These are phyloP conservation scores for Leccinellum luteum DNA, from an alignment of 768 basidiomycete genomes.

Conservation along the genomic window DNA sequence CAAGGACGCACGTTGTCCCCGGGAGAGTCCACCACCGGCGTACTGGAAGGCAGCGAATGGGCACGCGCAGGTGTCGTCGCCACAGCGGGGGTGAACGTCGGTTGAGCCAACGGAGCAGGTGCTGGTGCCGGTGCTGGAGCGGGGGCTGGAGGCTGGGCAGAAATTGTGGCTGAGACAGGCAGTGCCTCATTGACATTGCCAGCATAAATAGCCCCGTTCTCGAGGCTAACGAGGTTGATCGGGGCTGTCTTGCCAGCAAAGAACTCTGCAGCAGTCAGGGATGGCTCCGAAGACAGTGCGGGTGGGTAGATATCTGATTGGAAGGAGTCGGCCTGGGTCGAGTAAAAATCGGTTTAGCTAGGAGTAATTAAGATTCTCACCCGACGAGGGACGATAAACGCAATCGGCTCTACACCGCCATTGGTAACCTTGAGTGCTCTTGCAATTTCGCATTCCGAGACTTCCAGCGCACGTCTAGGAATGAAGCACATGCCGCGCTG, in stretches of 20 bases:
- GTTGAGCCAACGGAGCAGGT: conserved; percentile 26
- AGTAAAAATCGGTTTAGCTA: background rate
- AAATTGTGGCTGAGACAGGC: conserved; percentile 27
- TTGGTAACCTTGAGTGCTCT: conserved; percentile 87
- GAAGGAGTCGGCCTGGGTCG: conserved; percentile 81
- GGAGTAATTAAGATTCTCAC: conserved; percentile 37
- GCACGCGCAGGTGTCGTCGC: background rate
- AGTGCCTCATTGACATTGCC: conserved; percentile 22
- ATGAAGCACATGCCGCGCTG: conserved; percentile 98
- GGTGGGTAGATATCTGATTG: conserved; percentile 97
- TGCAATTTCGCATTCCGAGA: conserved; percentile 92
- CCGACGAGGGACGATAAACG: conserved; percentile 93
- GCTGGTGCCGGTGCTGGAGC: conserved; percentile 18
- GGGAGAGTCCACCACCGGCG: background rate
- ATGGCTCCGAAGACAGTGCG: conserved; percentile 77
- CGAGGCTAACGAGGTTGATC: conserved; percentile 78
- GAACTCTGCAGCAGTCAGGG: conserved; percentile 81
- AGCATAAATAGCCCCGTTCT: conserved; percentile 46
- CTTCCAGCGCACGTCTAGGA: conserved; percentile 85
- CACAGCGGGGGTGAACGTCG: conserved; percentile 31
- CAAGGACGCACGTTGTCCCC: background rate
- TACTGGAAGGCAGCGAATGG: background rate
- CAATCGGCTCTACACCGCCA: conserved; percentile 79
- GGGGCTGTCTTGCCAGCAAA: conserved; percentile 77
- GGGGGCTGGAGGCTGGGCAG: conserved; percentile 25